Evolutionary conservation across 2,329 filamentous ascomycete genomes (phyloP).

Genomic region (Colletotrichum spinosum): DNA sequence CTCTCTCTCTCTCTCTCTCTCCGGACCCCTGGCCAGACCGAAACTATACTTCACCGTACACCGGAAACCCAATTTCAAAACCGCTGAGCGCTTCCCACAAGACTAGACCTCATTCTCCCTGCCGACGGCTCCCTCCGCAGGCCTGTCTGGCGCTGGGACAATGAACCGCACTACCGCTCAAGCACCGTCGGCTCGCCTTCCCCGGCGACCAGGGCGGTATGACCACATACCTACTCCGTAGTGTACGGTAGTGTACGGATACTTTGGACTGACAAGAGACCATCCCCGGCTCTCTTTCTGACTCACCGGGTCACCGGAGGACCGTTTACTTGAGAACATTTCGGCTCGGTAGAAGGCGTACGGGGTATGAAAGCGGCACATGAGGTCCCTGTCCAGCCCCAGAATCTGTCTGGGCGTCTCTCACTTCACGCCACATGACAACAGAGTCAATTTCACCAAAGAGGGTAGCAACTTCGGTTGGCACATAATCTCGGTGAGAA

Average conservation of each 20-base stretch:
- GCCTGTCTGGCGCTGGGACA: background rate
- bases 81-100: slow-evolving; percentile 13
- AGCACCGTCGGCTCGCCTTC: slow-evolving; percentile 25
- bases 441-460: no score
- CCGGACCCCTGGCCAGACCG: background rate
- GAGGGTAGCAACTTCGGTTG: no score
- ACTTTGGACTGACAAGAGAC: no score
- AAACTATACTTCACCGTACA: slow-evolving; percentile 1
- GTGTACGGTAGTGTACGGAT: slow-evolving; percentile 16
- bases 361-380: slow-evolving; percentile 12
- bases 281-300: slow-evolving; percentile 17
- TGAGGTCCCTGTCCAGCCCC: slow-evolving; percentile 9
- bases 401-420: no score
- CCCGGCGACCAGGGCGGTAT: slow-evolving; percentile 21
- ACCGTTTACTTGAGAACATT: slow-evolving; percentile 17
- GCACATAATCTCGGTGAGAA: slow-evolving; percentile 19
- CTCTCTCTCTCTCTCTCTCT: no score
- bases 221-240: background rate
- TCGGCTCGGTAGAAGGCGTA: slow-evolving; percentile 24
- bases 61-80: slow-evolving; percentile 21
- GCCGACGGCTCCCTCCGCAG: background rate
- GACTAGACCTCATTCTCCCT: background rate
- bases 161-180: slow-evolving; percentile 1
- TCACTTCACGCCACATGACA: no score
- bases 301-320: slow-evolving; percentile 30